Evolutionary conservation across 768 basidiomycete genomes (phyloP).

Genomic region (Candolleomyces efflorescens): DNA sequence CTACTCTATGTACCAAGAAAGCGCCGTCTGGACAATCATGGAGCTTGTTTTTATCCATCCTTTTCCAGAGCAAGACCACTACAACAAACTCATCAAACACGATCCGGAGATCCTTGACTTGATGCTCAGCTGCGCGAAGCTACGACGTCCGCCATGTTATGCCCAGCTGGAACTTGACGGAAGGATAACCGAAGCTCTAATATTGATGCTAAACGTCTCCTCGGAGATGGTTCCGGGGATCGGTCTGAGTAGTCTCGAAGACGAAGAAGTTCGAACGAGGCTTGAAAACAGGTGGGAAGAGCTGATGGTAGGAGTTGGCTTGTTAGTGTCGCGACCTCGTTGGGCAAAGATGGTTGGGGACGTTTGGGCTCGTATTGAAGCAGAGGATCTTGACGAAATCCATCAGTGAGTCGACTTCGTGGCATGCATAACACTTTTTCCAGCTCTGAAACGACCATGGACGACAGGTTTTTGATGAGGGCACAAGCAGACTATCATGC

Average conservation of each 20-base stretch:
- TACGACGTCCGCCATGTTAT: constrained; percentile 21
- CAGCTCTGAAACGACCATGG: neutral
- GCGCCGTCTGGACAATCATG: constrained; percentile 16
- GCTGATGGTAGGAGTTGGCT: constrained; percentile 14
- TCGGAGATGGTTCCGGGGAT: constrained; percentile 19
- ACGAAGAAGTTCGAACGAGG: constrained; percentile 5
- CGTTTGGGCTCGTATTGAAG: constrained; percentile 23
- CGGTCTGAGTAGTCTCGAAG: constrained; percentile 4
- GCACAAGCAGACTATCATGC: constrained; percentile 16
- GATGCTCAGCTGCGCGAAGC: constrained; percentile 22
- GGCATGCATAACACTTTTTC: neutral
- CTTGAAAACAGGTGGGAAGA: constrained; percentile 19
- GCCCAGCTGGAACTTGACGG: constrained; percentile 20
- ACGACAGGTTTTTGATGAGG: constrained; percentile 14
- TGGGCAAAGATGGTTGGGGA: constrained; percentile 21
- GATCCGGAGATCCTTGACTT: constrained; percentile 18
- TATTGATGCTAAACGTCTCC: constrained; percentile 20
- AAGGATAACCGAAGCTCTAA: constrained; percentile 19
- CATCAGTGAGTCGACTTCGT: constrained; percentile 11
- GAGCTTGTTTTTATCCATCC: constrained; percentile 16
- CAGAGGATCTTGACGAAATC: constrained; percentile 17
- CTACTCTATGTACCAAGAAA: constrained; percentile 25
- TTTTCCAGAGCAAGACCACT: constrained; percentile 14
- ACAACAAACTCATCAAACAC: constrained; percentile 15
- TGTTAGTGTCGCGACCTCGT: constrained; percentile 22